Percentiles rank a stretch among this genome's conserved stretches.
phyloP scores from a whole-genome alignment of 768 basidiomycete species.

The Kwoniella dendrophila region DNA sequence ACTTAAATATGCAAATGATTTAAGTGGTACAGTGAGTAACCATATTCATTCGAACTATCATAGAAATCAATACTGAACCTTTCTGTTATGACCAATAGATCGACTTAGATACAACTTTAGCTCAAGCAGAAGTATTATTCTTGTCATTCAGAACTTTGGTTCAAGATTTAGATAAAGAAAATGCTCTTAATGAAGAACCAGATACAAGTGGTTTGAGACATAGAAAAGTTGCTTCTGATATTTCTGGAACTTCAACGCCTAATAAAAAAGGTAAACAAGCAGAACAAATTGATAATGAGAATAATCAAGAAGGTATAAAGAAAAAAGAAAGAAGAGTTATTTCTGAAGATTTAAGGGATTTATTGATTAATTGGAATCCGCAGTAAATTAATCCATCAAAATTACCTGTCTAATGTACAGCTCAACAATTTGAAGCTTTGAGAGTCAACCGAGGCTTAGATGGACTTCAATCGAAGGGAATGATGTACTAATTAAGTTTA shows the following conservation, averaged over 20 bases:
- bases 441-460: too few species aligned
- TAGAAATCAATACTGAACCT: too few species aligned
- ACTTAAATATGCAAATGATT: conserved; percentile 54
- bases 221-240: conserved; percentile 3
- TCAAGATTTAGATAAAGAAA: conserved; percentile 71
- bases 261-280: conserved; percentile 2
- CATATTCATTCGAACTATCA: background rate
- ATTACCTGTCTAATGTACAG: too few species aligned
- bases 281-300: background rate
- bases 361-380: conserved; percentile 25
- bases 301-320: background rate
- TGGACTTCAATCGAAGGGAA: too few species aligned
- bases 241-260: background rate
- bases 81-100: conserved; percentile 58
- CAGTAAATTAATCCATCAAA: too few species aligned
- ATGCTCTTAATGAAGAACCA: conserved; percentile 7
- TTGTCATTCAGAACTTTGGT: conserved; percentile 85
- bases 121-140: conserved; percentile 96
- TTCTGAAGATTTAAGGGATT: conserved; percentile 22
- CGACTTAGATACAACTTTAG: conserved; percentile 90
- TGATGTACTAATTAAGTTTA: too few species aligned
- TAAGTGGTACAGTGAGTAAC: conserved; percentile 48
- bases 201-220: conserved; percentile 15
- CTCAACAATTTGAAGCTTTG: too few species aligned
- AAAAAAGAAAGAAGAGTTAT: conserved; percentile 15